Evolutionary conservation across 306 rosid genomes (phyloP), one percentile per base, ranked within the genome.

Genomic region (Acacia crassicarpa): DNA sequence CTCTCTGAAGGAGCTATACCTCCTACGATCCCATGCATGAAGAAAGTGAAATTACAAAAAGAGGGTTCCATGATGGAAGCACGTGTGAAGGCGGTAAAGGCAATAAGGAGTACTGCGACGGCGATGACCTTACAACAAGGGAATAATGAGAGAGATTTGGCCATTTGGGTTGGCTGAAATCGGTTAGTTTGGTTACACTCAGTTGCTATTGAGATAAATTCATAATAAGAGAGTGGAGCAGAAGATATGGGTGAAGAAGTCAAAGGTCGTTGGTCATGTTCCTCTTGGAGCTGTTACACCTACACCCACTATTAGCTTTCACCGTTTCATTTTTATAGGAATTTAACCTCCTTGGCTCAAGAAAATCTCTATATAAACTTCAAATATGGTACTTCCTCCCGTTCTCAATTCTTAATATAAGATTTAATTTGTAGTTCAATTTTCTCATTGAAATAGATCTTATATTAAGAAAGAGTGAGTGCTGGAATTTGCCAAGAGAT

Each of bases 1-100:
- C 90, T 84, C 33, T 84, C 90, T 9, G 90, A 87, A 32, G 90
- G 85, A 66, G 74, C 9, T 83, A 82, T 53, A 70, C 87, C 89
- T 46, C 91, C 87, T n/a, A 69, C 8, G 20, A 80, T 85, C 38
- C 85, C 80, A 62, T 88, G 90, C 88, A 85, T 83, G 69, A 83
- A 88, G 87, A 88, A 83, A 14, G 84, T 76, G 72, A 87, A 3
- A 0, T 67, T 19, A 51, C 73, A 38, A 44, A 56, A 38, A 67
- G 67, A 48, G 59, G 15, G 1, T 69, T 82, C 45, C 45, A 33
- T 33, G 43, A 33, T 33, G 43, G 70, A 65, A 45, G 51, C 72
- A 69, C 20, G 43, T 13, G 53, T 35, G 58, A 63, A 16, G 22
- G 38, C 11, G 69, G 32, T 17, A 33, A 76, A 59, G 65, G 40